These are phyloP conservation scores for Phytophthora brassicae DNA, from an alignment of 352 stramenopile genomes.

Conservation along the genomic window DNA sequence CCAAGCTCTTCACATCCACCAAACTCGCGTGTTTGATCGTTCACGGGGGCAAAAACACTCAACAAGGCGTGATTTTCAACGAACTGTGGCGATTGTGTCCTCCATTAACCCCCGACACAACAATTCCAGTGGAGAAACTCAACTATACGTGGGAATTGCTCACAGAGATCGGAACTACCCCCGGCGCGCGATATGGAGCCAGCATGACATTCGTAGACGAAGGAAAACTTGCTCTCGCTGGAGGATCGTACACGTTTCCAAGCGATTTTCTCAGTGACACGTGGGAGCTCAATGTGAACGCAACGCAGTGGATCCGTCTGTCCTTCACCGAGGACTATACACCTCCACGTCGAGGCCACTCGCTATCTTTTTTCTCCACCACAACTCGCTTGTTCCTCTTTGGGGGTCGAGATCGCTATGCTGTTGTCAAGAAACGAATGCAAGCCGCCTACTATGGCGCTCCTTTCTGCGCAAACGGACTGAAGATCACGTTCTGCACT, in stretches of 20 bases:
- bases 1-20: conserved; percentile 28
- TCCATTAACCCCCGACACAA: neutral
- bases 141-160: conserved; percentile 61
- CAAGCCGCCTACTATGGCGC: conserved; percentile 53
- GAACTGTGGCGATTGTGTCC: conserved; percentile 77
- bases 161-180: conserved; percentile 45
- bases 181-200: conserved; percentile 57
- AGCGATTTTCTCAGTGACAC: conserved; percentile 71
- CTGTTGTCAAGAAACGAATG: conserved; percentile 53
- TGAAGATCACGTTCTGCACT: conserved; percentile 60
- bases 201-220: conserved; percentile 59
- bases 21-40: conserved; percentile 51
- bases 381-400: conserved; percentile 51
- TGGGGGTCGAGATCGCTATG: conserved; percentile 63
- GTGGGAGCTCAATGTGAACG: conserved; percentile 75
- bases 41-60: conserved; percentile 54
- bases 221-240: conserved; percentile 56
- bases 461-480: conserved; percentile 45
- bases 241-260: conserved; percentile 74
- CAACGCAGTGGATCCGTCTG: conserved; percentile 64
- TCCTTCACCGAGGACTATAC: conserved; percentile 51
- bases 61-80: conserved; percentile 51
- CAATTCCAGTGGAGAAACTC: conserved; percentile 39
- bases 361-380: conserved; percentile 44
- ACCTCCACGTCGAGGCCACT: conserved; percentile 53